phyloP scores from a whole-genome alignment of 176 grass and related monocot species.

The Pontederia paniculata region DNA sequence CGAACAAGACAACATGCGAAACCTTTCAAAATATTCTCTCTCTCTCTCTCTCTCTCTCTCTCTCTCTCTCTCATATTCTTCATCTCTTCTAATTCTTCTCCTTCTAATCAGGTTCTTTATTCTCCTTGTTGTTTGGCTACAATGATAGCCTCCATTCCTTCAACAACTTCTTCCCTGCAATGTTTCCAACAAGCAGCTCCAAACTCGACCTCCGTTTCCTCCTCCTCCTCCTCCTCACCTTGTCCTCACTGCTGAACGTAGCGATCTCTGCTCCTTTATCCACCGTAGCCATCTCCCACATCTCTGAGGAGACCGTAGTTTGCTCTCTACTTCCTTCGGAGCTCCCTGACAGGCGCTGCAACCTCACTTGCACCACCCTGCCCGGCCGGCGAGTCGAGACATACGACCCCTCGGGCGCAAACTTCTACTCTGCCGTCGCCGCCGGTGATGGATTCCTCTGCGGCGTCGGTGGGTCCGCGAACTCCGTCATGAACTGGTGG shows the following conservation, averaged over 20 bases:
- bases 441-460: conserved; percentile 72
- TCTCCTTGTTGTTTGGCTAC: conserved; percentile 14
- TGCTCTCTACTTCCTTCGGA: conserved; percentile 50
- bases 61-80: conserved; percentile 1
- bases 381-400: conserved; percentile 1
- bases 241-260: neutral
- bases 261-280: conserved; percentile 26
- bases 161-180: conserved; percentile 18
- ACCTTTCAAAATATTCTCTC: neutral
- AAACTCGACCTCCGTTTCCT: neutral
- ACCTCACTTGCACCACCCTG: conserved; percentile 58
- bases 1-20: too few relatives aligned
- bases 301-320: conserved; percentile 37
- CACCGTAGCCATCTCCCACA: conserved; percentile 53
- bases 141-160: conserved; percentile 3
- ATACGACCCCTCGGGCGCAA: conserved; percentile 31
- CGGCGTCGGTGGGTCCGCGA: conserved; percentile 21
- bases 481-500: conserved; percentile 78
- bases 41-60: conserved; percentile 11
- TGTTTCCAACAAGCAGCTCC: conserved; percentile 9
- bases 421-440: conserved; percentile 54
- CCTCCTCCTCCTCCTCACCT: neutral
- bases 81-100: neutral
- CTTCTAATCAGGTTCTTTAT: conserved; percentile 6
- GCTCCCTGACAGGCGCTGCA: neutral